Percentiles rank a stretch among this genome's conserved stretches.
Evolutionary conservation across 305 asterid genomes (phyloP).

Genomic region (Fraxinus greggii): DNA sequence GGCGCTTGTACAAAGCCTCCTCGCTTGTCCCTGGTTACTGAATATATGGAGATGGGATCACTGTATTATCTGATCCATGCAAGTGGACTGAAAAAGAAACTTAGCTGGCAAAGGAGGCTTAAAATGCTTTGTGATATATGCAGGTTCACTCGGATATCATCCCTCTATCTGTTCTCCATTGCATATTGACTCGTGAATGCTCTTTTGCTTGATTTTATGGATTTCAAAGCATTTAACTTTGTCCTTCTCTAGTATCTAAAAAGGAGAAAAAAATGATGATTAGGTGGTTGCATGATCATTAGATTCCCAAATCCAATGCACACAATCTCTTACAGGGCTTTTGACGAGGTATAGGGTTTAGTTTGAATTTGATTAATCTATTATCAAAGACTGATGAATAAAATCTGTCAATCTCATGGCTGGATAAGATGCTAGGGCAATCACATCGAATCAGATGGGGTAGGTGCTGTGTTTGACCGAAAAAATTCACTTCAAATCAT

Average conservation of each 20-base stretch:
- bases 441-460: background rate
- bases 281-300: background rate
- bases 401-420: background rate
- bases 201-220: conserved; percentile 9
- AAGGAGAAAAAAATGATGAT: background rate
- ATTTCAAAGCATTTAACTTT: background rate
- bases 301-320: background rate
- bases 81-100: conserved; percentile 91
- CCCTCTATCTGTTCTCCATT: background rate
- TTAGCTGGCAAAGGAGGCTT: conserved; percentile 81
- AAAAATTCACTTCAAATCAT: background rate
- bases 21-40: conserved; percentile 85
- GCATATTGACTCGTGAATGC: conserved; percentile 2
- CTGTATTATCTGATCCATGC: conserved; percentile 80
- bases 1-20: conserved; percentile 98
- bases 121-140: conserved; percentile 94
- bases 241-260: background rate
- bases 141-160: conserved; percentile 51
- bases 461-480: background rate
- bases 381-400: background rate
- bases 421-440: background rate
- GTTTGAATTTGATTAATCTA: background rate
- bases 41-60: conserved; percentile 98
- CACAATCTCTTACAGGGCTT: background rate
- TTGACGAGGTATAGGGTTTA: background rate